Evolutionary conservation across 495 filamentous ascomycete genomes (phyloP).

Genomic region (Penicillium alfredii): DNA sequence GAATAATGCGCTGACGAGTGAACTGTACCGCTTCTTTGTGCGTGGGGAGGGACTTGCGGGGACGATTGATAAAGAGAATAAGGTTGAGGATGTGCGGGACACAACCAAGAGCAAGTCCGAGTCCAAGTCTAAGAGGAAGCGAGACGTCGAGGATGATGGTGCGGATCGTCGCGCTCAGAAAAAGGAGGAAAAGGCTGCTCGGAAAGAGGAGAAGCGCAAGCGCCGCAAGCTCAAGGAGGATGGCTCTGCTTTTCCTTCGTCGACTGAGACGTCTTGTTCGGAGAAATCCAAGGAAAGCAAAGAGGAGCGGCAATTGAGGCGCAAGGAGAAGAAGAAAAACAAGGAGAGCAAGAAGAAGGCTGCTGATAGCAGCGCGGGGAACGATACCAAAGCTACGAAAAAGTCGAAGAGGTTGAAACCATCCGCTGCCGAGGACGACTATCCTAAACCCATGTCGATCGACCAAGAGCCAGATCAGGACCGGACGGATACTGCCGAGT

Average conservation of each 20-base stretch:
- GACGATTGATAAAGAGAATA: constrained; percentile 38
- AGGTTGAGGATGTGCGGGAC: constrained; percentile 7
- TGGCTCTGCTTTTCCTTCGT: constrained; percentile 15
- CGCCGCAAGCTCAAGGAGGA: constrained; percentile 33
- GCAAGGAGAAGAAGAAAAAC: constrained; percentile 22
- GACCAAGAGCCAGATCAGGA: constrained; percentile 22
- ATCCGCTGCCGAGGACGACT: constrained; percentile 24
- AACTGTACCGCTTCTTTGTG: constrained; percentile 79
- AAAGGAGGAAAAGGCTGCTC: constrained; percentile 17
- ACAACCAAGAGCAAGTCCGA: constrained; percentile 16
- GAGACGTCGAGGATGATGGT: constrained; percentile 8
- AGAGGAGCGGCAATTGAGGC: constrained; percentile 19
- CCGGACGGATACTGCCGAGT: constrained; percentile 8
- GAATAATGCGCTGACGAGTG: constrained; percentile 43
- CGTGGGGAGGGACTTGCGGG: constrained; percentile 66
- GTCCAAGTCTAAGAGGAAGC: constrained; percentile 22
- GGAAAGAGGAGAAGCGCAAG: constrained; percentile 31
- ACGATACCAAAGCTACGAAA: constrained; percentile 16
- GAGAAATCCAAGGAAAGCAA: constrained; percentile 25
- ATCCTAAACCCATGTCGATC: constrained; percentile 37
- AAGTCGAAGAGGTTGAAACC: constrained; percentile 21
- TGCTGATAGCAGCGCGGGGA: constrained; percentile 23
- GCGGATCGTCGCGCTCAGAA: constrained; percentile 9
- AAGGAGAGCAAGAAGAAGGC: constrained; percentile 32
- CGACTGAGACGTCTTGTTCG: constrained; percentile 6